phyloP scores from a whole-genome alignment of 1,284 basidiomycete genomes.

The Sanghuangporus weigelae region DNA sequence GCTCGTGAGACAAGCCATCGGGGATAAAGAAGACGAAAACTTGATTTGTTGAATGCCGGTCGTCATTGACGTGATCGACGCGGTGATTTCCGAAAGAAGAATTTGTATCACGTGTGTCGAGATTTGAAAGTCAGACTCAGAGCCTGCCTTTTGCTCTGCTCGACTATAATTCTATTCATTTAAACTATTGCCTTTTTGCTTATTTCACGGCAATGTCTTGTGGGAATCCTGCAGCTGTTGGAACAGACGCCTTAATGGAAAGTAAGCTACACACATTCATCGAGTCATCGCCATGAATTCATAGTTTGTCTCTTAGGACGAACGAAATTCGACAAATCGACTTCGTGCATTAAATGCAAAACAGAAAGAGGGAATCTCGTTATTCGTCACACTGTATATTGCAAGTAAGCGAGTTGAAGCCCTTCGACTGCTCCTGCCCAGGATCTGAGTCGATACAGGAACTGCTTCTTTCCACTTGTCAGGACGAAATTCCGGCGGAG shows the following conservation, averaged over 20 bases:
- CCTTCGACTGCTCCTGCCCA: neutral
- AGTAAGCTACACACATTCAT: constrained; percentile 11
- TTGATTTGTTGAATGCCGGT: too few species aligned
- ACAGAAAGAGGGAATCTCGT: constrained; percentile 56
- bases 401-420: constrained; percentile 51
- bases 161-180: neutral
- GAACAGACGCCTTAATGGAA: constrained; percentile 19
- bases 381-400: constrained; percentile 75
- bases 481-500: constrained; percentile 58
- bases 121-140: too few species aligned
- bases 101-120: neutral
- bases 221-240: constrained; percentile 17
- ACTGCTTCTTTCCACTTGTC: constrained; percentile 62
- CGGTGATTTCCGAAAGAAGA: neutral
- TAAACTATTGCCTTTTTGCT: neutral
- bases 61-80: neutral
- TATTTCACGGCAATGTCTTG: constrained; percentile 19
- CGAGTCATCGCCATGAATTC: neutral
- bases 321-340: constrained; percentile 58
- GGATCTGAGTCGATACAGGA: constrained; percentile 33
- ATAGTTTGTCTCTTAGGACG: constrained; percentile 38
- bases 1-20: neutral
- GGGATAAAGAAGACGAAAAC: neutral
- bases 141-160: too few species aligned
- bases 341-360: constrained; percentile 68